These are phyloP conservation scores for Hygrophorus russula DNA, from an alignment of 768 basidiomycete genomes.

Conservation along the genomic window DNA sequence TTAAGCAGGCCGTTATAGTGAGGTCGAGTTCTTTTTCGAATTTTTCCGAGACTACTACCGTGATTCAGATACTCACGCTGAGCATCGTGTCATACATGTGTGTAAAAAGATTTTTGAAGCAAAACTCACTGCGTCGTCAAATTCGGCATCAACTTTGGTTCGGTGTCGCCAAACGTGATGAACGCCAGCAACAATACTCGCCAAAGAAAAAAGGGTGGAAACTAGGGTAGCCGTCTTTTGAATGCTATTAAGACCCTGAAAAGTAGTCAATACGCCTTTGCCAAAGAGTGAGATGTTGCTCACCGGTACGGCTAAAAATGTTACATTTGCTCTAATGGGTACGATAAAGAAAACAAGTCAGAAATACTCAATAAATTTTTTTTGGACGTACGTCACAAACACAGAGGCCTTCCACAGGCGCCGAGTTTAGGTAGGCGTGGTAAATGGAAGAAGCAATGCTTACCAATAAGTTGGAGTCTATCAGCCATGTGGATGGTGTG, in stretches of 20 bases:
- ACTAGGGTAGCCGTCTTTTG: constrained; percentile 10
- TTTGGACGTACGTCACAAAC: background rate
- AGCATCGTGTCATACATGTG: constrained; percentile 1
- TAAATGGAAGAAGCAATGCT: no score
- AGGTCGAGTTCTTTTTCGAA: constrained; percentile 8
- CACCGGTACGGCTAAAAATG: constrained; percentile 14
- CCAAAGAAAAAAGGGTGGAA: constrained; percentile 11
- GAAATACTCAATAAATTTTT: no score
- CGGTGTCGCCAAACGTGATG: constrained; percentile 13
- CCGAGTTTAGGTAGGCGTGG: no score
- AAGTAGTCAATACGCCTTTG: background rate
- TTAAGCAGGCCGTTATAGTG: constrained; percentile 13
- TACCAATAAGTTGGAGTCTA: no score
- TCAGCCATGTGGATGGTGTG: no score
- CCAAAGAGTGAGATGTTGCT: background rate
- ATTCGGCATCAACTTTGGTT: constrained; percentile 6
- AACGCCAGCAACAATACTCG: constrained; percentile 9
- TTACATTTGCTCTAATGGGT: constrained; percentile 13
- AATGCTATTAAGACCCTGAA: constrained; percentile 9
- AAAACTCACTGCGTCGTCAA: constrained; percentile 9
- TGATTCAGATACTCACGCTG: constrained; percentile 9
- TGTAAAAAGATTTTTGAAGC: background rate
- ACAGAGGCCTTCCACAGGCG: no score
- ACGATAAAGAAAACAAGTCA: no score
- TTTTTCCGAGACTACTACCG: constrained; percentile 2